phyloP scores from a whole-genome alignment of 2,329 filamentous ascomycete genomes.

The Neofusicoccum umdonicola region DNA sequence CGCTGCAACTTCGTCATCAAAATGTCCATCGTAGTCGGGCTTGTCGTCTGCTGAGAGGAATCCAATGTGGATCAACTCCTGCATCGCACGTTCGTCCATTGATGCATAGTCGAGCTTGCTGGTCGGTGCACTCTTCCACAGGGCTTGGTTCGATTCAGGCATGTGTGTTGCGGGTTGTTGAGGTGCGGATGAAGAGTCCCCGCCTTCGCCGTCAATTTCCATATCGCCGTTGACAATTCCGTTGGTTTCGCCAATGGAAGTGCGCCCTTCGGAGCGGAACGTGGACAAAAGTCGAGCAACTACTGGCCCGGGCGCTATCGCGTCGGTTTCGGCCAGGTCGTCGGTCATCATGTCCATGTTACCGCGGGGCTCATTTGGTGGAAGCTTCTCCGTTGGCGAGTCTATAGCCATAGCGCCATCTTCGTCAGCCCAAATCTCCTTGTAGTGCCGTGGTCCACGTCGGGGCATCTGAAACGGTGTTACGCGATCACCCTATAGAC shows the following conservation, averaged over 20 bases:
- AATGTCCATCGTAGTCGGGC: constrained; percentile 83
- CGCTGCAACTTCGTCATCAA: constrained; percentile 90
- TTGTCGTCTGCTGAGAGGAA: constrained; percentile 74
- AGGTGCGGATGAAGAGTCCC: constrained; percentile 35
- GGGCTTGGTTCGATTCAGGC: constrained; percentile 70
- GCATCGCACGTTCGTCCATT: constrained; percentile 86
- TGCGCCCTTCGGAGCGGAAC: constrained; percentile 72
- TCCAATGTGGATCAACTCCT: constrained; percentile 87
- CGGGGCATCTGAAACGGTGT: constrained; percentile 83
- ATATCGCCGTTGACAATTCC: constrained; percentile 49
- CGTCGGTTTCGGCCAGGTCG: constrained; percentile 80
- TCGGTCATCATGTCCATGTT: constrained; percentile 85
- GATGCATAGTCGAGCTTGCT: constrained; percentile 79
- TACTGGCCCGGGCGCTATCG: constrained; percentile 84
- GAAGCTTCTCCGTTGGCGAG: constrained; percentile 63
- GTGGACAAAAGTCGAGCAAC: constrained; percentile 76
- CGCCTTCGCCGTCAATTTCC: constrained; percentile 47
- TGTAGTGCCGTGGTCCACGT: constrained; percentile 80
- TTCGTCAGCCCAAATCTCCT: constrained; percentile 90
- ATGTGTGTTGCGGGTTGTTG: constrained; percentile 73
- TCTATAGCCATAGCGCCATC: constrained; percentile 78
- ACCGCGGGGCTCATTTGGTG: constrained; percentile 79
- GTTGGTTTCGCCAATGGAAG: constrained; percentile 53
- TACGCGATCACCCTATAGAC: constrained; percentile 66
- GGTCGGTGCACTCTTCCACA: constrained; percentile 75